phyloP scores from a whole-genome alignment of 2,329 filamentous ascomycete species.

The Ophiostoma sp. region DNA sequence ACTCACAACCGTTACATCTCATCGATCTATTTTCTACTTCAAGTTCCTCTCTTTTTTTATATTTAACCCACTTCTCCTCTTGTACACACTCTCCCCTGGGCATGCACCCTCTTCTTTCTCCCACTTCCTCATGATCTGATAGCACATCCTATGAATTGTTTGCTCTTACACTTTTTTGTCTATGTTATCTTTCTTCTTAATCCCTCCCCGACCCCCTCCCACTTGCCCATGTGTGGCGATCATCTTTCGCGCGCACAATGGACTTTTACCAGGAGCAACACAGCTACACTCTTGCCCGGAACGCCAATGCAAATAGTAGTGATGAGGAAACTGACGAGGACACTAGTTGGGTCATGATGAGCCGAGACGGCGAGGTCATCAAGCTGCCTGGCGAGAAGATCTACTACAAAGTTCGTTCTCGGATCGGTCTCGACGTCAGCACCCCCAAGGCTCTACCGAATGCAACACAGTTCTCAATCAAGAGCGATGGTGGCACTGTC shows the following conservation, averaged over 20 bases:
- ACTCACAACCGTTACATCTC: slow-evolving; percentile 7
- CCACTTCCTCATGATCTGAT: slow-evolving; percentile 14
- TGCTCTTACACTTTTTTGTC: neutral
- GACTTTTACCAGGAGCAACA: slow-evolving; percentile 29
- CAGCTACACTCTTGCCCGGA: slow-evolving; percentile 40
- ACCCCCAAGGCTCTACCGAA: slow-evolving; percentile 61
- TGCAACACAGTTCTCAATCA: slow-evolving; percentile 59
- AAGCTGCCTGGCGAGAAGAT: slow-evolving; percentile 78
- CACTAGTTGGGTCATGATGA: slow-evolving; percentile 84
- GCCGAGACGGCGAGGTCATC: slow-evolving; percentile 66
- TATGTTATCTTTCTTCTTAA: slow-evolving; percentile 13
- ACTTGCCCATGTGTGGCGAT: slow-evolving; percentile 14
- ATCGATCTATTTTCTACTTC: slow-evolving; percentile 9
- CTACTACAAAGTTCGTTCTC: slow-evolving; percentile 71
- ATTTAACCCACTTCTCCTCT: slow-evolving; percentile 20
- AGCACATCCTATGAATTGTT: neutral
- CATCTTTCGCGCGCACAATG: slow-evolving; percentile 14
- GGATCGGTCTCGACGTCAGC: slow-evolving; percentile 70
- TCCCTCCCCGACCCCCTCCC: slow-evolving; percentile 15
- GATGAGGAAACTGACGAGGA: slow-evolving; percentile 50
- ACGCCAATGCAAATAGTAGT: slow-evolving; percentile 33
- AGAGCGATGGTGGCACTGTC: slow-evolving; percentile 67
- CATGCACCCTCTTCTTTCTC: slow-evolving; percentile 24
- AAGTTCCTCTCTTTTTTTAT: neutral
- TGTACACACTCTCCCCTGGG: slow-evolving; percentile 6